A percentile compares a stretch with the other conserved stretches of the same genome.
These are phyloP conservation scores for Gyrodon lividus DNA, from an alignment of 768 basidiomycete species.

Conservation along the genomic window DNA sequence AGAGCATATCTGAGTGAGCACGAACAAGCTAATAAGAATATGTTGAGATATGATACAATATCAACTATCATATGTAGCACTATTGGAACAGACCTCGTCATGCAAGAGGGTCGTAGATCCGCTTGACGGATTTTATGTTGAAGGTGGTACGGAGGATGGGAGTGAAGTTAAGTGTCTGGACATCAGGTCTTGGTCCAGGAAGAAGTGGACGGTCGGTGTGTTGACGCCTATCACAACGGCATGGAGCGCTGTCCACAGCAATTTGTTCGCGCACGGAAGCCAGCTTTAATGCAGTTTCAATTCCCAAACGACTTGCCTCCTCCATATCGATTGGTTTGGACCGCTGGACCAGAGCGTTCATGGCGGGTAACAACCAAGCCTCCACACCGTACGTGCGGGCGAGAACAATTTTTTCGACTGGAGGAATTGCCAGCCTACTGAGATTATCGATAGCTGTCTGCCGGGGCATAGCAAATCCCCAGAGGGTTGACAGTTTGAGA, in stretches of 20 bases:
- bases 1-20: too few relatives aligned
- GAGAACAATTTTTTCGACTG: conserved; percentile 35
- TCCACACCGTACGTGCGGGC: conserved; percentile 29
- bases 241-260: not conserved
- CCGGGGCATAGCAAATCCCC: conserved; percentile 33
- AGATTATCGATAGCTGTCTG: conserved; percentile 24
- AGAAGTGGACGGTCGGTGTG: too few relatives aligned
- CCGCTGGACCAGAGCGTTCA: conserved; percentile 28
- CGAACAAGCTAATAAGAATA: too few relatives aligned
- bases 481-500: conserved; percentile 38
- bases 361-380: conserved; percentile 37
- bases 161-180: not conserved
- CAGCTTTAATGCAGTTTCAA: conserved; percentile 12
- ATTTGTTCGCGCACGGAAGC: conserved; percentile 12
- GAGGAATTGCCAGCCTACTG: conserved; percentile 11
- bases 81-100: too few relatives aligned
- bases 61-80: too few relatives aligned
- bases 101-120: too few relatives aligned
- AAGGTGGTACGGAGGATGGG: not conserved
- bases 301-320: conserved; percentile 31
- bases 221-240: not conserved
- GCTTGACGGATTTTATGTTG: too few relatives aligned
- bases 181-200: not conserved
- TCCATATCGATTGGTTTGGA: conserved; percentile 7
- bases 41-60: too few relatives aligned